Percentiles rank a stretch among this genome's conserved stretches.
These are phyloP conservation scores for Chiua sp. DNA, from an alignment of 1,284 basidiomycete genomes.

Conservation along the genomic window DNA sequence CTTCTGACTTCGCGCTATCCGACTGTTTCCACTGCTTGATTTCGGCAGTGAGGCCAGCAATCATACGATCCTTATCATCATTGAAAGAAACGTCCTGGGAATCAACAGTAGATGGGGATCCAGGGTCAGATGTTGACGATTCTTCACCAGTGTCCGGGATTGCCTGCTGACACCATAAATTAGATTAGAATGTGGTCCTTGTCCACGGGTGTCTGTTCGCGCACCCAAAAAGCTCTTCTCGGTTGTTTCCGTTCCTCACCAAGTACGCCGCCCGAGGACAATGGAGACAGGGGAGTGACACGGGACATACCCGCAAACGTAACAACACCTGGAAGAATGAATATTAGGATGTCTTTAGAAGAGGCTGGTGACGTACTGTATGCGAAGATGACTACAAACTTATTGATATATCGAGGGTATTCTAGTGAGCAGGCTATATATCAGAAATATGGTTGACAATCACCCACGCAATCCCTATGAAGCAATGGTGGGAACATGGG, in stretches of 20 bases:
- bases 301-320: background rate
- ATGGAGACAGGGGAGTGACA: no score
- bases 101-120: no score
- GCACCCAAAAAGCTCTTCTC: constrained; percentile 1
- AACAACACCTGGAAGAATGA: background rate
- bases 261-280: no score
- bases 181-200: background rate
- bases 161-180: background rate
- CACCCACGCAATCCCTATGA: background rate
- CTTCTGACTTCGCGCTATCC: background rate
- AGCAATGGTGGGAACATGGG: background rate
- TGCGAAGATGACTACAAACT: background rate
- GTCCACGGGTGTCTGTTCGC: background rate
- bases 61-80: background rate
- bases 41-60: background rate
- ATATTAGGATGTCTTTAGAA: background rate
- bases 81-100: no score
- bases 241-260: background rate
- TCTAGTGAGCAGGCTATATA: background rate
- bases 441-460: no score
- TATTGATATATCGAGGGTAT: background rate
- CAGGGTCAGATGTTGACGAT: background rate
- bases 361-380: background rate
- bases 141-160: background rate
- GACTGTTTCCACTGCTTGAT: background rate